phyloP scores from a whole-genome alignment of 2,329 filamentous ascomycete genomes.

The Stemphylium lycopersici region DNA sequence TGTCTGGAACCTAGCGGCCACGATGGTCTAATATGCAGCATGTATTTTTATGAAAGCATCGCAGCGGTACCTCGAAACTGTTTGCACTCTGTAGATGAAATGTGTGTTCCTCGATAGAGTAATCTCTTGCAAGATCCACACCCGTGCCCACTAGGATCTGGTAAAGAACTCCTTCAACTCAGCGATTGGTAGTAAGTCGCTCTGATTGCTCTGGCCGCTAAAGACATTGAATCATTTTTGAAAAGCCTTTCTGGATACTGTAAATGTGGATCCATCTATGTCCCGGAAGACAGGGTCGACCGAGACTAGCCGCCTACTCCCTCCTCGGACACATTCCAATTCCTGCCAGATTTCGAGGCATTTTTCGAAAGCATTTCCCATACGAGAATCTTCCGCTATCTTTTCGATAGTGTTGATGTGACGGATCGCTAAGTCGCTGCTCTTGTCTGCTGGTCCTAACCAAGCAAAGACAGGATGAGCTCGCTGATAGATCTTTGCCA shows the following conservation, averaged over 20 bases:
- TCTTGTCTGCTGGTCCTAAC: conserved; percentile 14
- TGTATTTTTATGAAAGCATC: not conserved
- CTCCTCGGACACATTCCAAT: not conserved
- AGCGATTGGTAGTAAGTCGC: not conserved
- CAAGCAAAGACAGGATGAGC: conserved; percentile 12
- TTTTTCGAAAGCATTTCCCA: not conserved
- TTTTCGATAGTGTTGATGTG: not conserved
- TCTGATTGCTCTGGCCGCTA: not conserved
- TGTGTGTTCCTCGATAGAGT: conserved; percentile 16
- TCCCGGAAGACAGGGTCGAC: not conserved
- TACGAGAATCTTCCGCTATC: not conserved
- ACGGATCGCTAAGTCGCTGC: conserved; percentile 1
- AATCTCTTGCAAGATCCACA: conserved; percentile 26
- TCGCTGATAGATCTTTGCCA: conserved; percentile 16
- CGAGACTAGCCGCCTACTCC: not conserved
- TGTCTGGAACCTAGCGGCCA: not conserved
- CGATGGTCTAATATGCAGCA: not conserved
- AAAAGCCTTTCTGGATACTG: not conserved
- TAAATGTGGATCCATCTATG: not conserved
- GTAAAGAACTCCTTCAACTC: conserved; percentile 12
- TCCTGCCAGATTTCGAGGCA: not conserved
- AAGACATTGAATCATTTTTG: not conserved
- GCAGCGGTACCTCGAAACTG: not conserved
- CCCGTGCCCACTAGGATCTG: conserved; percentile 21
- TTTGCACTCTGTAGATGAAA: conserved; percentile 17